Evolutionary conservation across 768 basidiomycete genomes (phyloP).

Genomic region (Trametopsis cervina): DNA sequence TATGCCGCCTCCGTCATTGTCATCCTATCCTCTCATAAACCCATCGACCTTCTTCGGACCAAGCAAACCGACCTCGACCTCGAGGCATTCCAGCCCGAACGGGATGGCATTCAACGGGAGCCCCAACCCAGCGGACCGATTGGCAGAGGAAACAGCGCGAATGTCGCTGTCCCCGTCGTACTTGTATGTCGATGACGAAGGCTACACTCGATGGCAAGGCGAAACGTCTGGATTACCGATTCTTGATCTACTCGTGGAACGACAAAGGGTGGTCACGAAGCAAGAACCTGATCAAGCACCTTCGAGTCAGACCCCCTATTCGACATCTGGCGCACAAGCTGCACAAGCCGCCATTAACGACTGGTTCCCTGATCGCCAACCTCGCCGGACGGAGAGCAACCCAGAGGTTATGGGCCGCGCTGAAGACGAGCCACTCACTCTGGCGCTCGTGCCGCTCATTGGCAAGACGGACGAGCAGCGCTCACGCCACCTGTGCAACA

Average conservation of each 20-base stretch:
- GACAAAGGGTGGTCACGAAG: constrained; percentile 39
- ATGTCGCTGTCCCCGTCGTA: constrained; percentile 72
- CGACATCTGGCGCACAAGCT: constrained; percentile 3
- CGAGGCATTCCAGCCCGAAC: constrained; percentile 39
- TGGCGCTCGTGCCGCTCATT: constrained; percentile 53
- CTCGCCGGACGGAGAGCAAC: constrained; percentile 69
- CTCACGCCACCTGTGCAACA: constrained; percentile 47
- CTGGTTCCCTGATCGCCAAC: constrained; percentile 83
- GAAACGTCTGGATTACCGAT: constrained; percentile 90
- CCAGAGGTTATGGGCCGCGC: constrained; percentile 57
- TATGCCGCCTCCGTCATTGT: constrained; percentile 73
- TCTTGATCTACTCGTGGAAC: constrained; percentile 75
- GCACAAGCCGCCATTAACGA: constrained; percentile 25
- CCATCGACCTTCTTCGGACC: constrained; percentile 72
- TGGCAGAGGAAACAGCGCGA: constrained; percentile 51
- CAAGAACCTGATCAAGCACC: constrained; percentile 25
- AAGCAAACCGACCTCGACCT: constrained; percentile 33
- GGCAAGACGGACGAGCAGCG: constrained; percentile 56
- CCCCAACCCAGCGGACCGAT: constrained; percentile 35
- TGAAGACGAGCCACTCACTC: constrained; percentile 47
- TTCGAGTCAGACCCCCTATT: constrained; percentile 13
- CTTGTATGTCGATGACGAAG: constrained; percentile 83
- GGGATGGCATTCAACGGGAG: constrained; percentile 3
- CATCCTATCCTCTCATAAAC: constrained; percentile 72
- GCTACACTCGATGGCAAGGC: constrained; percentile 85